Evolutionary conservation across 2,329 filamentous ascomycete species (phyloP), one percentile per base, ranked within the genome.

Genomic region (Colletotrichum viniferum): DNA sequence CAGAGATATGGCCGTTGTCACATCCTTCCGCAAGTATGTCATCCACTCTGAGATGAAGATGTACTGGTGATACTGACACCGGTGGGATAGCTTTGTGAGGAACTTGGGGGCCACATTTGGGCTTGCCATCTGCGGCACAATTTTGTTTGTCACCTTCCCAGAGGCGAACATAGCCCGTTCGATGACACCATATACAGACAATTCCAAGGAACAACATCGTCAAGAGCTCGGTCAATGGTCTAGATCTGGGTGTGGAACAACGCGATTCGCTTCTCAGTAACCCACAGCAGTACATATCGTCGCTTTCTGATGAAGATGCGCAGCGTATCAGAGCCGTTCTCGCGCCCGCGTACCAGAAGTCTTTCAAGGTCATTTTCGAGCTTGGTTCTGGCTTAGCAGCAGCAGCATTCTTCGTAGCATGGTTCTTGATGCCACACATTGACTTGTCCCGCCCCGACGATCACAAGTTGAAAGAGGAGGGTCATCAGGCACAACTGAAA

Each of bases 1-100:
- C 21, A 85, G 85, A 16, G 84, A 86, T 26, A 87, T 86, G 85
- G 85, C 85, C 4, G 81, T 86, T 52, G 84, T 86, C 6, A 87
- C 84, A 18, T 86, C 84, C 4, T 86, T 86, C 62, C 79, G 85
- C 69, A 86, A 86, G 85, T 86, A 77, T 77, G 84, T 78, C 7
- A 12, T 10, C 1, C 3, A 12, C 2, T 7, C 7, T 7, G 5
- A 34, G 1, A 52, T 52, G 43, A 13, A 52, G 43, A 52, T 24
- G 6, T 13, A 24, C 6, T 52, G n/a, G n/a, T 16, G 5, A 32
- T n/a, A 13, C n/a, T 9, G 24, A 48, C 3, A 18, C 7, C 10
- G 36, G 30, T 32, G 14, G 16, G 43, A 52, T 38, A 86, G 85
- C 58, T 86, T 86, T 48, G 82, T 86, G 2, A 79, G 85, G 38